Conservation (phyloP, 768 basidiomycete genomes). For the Russula emetica region DNA sequence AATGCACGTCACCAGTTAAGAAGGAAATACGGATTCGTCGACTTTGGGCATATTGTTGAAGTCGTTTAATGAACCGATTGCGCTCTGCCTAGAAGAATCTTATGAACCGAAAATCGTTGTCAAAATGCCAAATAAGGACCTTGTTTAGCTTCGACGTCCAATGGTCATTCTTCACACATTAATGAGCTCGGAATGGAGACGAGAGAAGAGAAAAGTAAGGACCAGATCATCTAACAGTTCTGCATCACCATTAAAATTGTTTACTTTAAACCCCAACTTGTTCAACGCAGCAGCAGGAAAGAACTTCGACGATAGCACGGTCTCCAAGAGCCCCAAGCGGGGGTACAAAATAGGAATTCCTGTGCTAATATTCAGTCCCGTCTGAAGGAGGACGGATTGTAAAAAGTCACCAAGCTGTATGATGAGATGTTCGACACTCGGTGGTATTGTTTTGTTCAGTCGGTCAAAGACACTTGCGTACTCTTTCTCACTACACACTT, state of each 20-base stretch:
- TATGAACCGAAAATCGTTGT: constrained; percentile 7
- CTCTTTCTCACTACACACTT: constrained; percentile 69
- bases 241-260: constrained; percentile 88
- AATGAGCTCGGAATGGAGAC: constrained; percentile 7
- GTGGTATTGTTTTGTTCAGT: constrained; percentile 53
- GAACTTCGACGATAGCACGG: constrained; percentile 69
- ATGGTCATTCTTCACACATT: constrained; percentile 66
- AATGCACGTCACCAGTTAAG: constrained; percentile 91
- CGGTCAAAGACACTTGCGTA: constrained; percentile 71
- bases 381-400: not conserved
- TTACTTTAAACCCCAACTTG: constrained; percentile 66
- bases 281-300: constrained; percentile 81
- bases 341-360: constrained; percentile 88
- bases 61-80: constrained; percentile 78
- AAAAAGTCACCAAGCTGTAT: constrained; percentile 63
- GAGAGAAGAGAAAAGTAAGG: constrained; percentile 24
- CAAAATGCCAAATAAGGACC: constrained; percentile 37
- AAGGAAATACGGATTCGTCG: constrained; percentile 75
- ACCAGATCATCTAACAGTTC: constrained; percentile 93
- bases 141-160: constrained; percentile 85
- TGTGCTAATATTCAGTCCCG: constrained; percentile 30
- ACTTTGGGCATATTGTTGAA: constrained; percentile 65
- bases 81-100: constrained; percentile 67
- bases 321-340: constrained; percentile 85
- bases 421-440: constrained; percentile 72